A percentile compares a stretch with the other conserved stretches of the same genome.
Conservation (phyloP, 75 land plant genomes). For the Selaginella moellendorffii region DNA sequence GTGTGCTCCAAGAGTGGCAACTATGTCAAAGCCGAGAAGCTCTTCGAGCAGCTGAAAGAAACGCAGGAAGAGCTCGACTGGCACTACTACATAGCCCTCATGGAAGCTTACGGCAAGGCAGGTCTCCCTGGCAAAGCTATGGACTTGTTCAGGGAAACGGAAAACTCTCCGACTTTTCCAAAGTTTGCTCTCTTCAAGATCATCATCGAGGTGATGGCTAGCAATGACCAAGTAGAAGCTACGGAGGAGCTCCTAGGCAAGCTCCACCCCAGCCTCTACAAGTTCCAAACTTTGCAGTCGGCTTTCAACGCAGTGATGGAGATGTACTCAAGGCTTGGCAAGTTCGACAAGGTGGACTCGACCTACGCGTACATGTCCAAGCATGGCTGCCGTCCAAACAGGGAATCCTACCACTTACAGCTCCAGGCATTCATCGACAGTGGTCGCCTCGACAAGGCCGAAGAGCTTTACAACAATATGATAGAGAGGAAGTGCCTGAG, state of each 20-base stretch:
- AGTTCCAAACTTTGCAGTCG: constrained; percentile 39
- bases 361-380: background rate
- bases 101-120: constrained; percentile 60
- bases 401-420: constrained; percentile 39
- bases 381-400: constrained; percentile 31
- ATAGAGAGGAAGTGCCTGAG: constrained; percentile 29
- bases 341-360: constrained; percentile 28
- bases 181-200: constrained; percentile 46
- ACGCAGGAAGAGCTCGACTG: constrained; percentile 26
- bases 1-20: constrained; percentile 59
- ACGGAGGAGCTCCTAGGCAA: constrained; percentile 48
- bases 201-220: constrained; percentile 47
- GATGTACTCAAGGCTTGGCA: constrained; percentile 40
- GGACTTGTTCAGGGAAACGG: constrained; percentile 46
- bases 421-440: constrained; percentile 45
- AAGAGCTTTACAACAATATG: constrained; percentile 52
- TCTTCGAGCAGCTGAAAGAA: constrained; percentile 34
- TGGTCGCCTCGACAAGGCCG: constrained; percentile 58
- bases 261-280: constrained; percentile 26
- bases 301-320: constrained; percentile 48
- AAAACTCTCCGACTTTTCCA: constrained; percentile 17
- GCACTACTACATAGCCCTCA: constrained; percentile 49
- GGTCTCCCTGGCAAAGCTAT: constrained; percentile 45
- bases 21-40: constrained; percentile 52
- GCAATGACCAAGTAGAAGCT: constrained; percentile 38